Evolutionary conservation across 2,329 filamentous ascomycete genomes (phyloP).

Genomic region (Colletotrichum brevisporum): DNA sequence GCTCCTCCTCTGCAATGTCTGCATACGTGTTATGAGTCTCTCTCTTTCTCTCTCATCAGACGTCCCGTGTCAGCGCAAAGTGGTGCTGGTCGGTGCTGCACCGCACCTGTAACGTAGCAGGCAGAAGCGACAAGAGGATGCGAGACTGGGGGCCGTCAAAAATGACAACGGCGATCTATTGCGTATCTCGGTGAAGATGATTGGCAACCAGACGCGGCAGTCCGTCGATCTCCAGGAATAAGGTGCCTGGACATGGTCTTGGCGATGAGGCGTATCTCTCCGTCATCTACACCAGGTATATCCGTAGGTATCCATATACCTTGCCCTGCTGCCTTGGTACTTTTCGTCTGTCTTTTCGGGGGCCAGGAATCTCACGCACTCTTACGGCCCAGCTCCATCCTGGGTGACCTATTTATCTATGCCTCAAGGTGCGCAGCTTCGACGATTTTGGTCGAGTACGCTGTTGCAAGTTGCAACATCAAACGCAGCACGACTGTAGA

Average conservation of each 20-base stretch:
- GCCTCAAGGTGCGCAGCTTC: not conserved
- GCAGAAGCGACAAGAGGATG: conserved; percentile 11
- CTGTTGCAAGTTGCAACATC: not conserved
- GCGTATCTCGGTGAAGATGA: conserved; percentile 8
- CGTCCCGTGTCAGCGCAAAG: not conserved
- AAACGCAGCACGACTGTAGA: not conserved
- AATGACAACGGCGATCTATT: conserved; percentile 9
- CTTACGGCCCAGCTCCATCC: too few species aligned
- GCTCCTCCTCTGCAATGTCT: not conserved
- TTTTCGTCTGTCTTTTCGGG: too few species aligned
- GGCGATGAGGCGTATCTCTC: conserved; percentile 14
- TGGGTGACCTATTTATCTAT: not conserved
- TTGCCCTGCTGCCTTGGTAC: not conserved
- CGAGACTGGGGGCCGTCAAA: not conserved
- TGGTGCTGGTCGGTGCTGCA: conserved; percentile 4
- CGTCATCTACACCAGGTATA: not conserved
- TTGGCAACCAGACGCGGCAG: conserved; percentile 29
- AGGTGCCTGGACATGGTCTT: conserved; percentile 17
- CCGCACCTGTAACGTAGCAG: conserved; percentile 14
- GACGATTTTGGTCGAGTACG: not conserved
- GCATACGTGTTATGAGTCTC: not conserved
- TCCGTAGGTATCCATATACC: not conserved
- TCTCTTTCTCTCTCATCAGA: not conserved
- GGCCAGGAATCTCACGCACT: too few species aligned
- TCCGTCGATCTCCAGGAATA: conserved; percentile 31